Conservation (phyloP, 108 stramenopile genomes). For the Nitzschia sp. region DNA sequence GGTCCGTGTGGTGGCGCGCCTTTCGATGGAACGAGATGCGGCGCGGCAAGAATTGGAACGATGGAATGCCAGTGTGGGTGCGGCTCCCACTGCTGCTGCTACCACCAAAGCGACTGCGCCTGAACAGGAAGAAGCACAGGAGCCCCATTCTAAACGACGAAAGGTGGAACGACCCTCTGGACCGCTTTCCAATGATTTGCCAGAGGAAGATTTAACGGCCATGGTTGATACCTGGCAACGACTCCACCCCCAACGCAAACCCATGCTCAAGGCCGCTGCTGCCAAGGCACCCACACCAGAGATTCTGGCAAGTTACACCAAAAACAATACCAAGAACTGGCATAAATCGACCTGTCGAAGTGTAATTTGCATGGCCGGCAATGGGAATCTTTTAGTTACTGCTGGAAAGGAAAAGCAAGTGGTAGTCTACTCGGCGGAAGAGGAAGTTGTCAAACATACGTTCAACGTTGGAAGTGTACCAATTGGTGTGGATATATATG, state of each 20-base stretch:
- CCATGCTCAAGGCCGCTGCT: constrained; percentile 34
- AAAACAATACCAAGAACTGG: constrained; percentile 31
- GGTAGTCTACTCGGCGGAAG: constrained; percentile 54
- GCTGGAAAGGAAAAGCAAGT: constrained; percentile 77
- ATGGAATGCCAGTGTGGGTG: constrained; percentile 35
- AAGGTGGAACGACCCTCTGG: constrained; percentile 13
- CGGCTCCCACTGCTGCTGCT: neutral
- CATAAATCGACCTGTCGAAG: constrained; percentile 69
- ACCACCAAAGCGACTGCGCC: too few species aligned
- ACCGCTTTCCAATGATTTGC: constrained; percentile 39
- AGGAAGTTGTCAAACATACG: constrained; percentile 47
- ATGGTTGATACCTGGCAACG: constrained; percentile 62
- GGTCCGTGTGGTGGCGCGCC: constrained; percentile 90
- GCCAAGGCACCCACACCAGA: constrained; percentile 34
- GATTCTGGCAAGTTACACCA: constrained; percentile 25
- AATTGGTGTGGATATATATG: constrained; percentile 27
- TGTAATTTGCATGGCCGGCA: constrained; percentile 21
- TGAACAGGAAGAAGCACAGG: constrained; percentile 7
- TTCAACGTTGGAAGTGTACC: constrained; percentile 23
- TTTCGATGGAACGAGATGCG: constrained; percentile 88
- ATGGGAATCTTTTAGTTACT: constrained; percentile 39
- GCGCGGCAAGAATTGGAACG: constrained; percentile 55
- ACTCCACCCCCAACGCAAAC: constrained; percentile 52
- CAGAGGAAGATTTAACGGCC: constrained; percentile 37
- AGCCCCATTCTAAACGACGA: constrained; percentile 24